phyloP scores from a whole-genome alignment of 2,329 filamentous ascomycete genomes.

The Cryphonectria japonica region DNA sequence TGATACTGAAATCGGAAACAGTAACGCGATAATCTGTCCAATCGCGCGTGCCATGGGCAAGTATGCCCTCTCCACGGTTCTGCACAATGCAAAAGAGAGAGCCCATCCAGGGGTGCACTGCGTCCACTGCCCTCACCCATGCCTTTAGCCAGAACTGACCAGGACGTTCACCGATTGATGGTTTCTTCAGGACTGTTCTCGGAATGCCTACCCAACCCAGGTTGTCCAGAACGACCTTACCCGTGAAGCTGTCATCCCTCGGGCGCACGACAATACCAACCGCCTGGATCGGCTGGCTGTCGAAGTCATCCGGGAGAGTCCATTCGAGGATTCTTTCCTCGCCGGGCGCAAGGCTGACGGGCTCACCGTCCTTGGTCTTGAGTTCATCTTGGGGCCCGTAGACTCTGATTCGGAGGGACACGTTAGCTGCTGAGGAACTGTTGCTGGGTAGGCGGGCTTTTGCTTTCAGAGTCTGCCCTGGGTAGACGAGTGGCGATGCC shows the following conservation, averaged over 20 bases:
- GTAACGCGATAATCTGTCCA: conserved; percentile 37
- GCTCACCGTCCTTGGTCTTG: conserved; percentile 10
- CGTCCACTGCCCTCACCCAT: conserved; percentile 36
- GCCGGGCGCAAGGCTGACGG: conserved; percentile 19
- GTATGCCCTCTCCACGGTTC: conserved; percentile 38
- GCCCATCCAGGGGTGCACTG: conserved; percentile 30
- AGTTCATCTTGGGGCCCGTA: conserved; percentile 29
- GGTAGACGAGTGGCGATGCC: conserved; percentile 37
- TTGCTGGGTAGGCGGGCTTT: conserved; percentile 20
- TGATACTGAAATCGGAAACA: conserved; percentile 33
- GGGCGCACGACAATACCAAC: conserved; percentile 32
- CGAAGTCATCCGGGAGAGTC: conserved; percentile 33
- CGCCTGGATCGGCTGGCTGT: conserved; percentile 35
- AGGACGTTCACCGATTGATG: conserved; percentile 12
- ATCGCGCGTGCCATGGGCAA: conserved; percentile 39
- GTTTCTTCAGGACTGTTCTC: conserved; percentile 15
- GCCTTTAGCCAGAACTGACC: conserved; percentile 36
- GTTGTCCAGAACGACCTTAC: conserved; percentile 32
- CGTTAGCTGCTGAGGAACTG: conserved; percentile 4
- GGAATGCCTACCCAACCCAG: conserved; percentile 34
- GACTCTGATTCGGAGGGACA: conserved; percentile 26
- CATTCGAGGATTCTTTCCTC: conserved; percentile 28
- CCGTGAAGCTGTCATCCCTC: conserved; percentile 11
- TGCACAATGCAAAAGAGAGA: conserved; percentile 36
- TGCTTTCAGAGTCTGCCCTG: conserved; percentile 35